These are phyloP conservation scores for Xylaria sp. DNA, from an alignment of 2,329 filamentous ascomycete genomes.

Conservation along the genomic window DNA sequence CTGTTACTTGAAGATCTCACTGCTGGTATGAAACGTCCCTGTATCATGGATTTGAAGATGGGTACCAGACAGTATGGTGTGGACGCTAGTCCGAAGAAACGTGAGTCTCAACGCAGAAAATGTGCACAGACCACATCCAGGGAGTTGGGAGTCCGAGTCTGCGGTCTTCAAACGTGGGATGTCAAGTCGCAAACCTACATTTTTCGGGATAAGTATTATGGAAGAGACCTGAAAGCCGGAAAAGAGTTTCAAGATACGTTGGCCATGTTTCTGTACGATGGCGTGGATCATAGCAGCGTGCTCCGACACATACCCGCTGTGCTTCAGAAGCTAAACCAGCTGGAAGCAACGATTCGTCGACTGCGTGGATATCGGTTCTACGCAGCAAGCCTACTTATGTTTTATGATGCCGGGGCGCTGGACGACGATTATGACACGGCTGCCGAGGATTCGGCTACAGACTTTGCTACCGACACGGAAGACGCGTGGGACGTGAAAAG, in stretches of 20 bases:
- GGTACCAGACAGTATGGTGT: constrained; percentile 96
- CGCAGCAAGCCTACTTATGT: constrained; percentile 90
- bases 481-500: constrained; percentile 48
- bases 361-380: constrained; percentile 92
- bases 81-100: constrained; percentile 89
- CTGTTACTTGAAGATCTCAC: constrained; percentile 93
- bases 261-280: constrained; percentile 89
- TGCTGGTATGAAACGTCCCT: constrained; percentile 93
- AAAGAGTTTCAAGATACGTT: constrained; percentile 87
- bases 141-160: constrained; percentile 89
- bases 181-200: constrained; percentile 79
- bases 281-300: constrained; percentile 79
- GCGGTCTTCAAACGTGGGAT: constrained; percentile 97
- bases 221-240: constrained; percentile 84
- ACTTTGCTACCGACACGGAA: constrained; percentile 63
- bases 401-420: constrained; percentile 85
- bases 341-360: constrained; percentile 82
- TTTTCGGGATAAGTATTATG: constrained; percentile 99
- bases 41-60: constrained; percentile 98
- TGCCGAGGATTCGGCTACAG: constrained; percentile 63
- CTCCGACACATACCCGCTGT: constrained; percentile 87
- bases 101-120: constrained; percentile 89
- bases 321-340: constrained; percentile 78
- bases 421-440: constrained; percentile 58
- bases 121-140: constrained; percentile 91